Evolutionary conservation across 2,329 filamentous ascomycete genomes (phyloP), one percentile per base, ranked within the genome.

Genomic region (Calonectria leucothoes): DNA sequence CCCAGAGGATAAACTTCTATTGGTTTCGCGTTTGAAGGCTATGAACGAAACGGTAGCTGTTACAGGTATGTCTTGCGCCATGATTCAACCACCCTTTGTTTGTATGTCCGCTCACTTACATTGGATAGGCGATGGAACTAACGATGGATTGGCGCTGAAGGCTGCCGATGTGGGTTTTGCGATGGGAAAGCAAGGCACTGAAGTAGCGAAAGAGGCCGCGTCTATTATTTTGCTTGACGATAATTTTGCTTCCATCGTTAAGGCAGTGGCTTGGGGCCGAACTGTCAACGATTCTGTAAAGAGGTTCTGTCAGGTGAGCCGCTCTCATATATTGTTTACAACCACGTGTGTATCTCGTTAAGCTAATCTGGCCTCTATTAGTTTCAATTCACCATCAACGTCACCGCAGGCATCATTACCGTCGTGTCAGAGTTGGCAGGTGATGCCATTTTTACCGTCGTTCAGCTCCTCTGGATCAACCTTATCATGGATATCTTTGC

Each of bases 401-500:
- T 93, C 73, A 93, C 92, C 6, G 92, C 92, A 2, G 91, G 93
- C 20, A 81, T 93, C 27, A 87, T 93, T 11, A 92, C 92, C 0
- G 93, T 93, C 69, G 86, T 93, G 74, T 91, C 91, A 2, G 90
- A 92, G 4, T 89, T 93, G 59, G 88, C 90, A 11, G 88, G 87
- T 70, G 81, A 85, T 7, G 90, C 91, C 6, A 90, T 93, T 2
- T 88, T 93, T 55, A 92, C 89, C 1, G 91, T 92, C 0, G 91
- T 93, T 0, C 92, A 93, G 77, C 87, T 93, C 52, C 86, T 93
- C 39, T 93, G 92, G 92, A 90, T 93, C 65, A 93, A 93, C 79
- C 84, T 93, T 61, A 93, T 93, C 80, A 93, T 93, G 91, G 91
- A 93, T 77, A 93, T 91, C 7, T 92, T 93, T 73, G 91, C 91